Evolutionary conservation across 1,139 yeast species (phyloP), one percentile per base, ranked within the genome.

Genomic region (Pichia sp.): DNA sequence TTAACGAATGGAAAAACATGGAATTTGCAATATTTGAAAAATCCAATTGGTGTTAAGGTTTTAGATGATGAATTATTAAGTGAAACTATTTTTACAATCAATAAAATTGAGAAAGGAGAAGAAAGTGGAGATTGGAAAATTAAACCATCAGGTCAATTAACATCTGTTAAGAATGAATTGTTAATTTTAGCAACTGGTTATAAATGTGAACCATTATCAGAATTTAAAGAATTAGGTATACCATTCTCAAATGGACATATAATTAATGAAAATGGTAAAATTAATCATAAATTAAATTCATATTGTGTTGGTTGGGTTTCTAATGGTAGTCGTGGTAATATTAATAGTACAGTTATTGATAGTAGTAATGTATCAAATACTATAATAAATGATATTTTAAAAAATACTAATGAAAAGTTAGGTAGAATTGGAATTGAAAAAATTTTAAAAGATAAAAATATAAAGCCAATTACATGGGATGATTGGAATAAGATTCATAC

Each of bases 271-370:
- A 68, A 70, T 8, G 96, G 96, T 1, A 72, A 82, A 42, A 75
- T 84, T 0, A 42, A 60, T 53, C 44, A 43, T 1, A 45, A 65
- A 25, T 68, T 71, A 1, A 86, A 90, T 0, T 67, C 87, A 53
- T 92, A 89, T 57, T 80, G 87, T 1, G 71, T 92, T 4, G 99
- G 99, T 0, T 92, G 99, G 99, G 83, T 90, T 44, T 80, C 84
- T 49, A 82, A 76, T 46, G 96, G 96, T 0, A 87, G 96, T 8
- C 74, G 77, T 32, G 99, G 99, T 1, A 95, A 89, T 6, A 92
- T 92, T 52, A 95, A 96, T 12, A 75, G 85, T 16, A 87, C 98
- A 0, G 87, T 92, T 86, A 74, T 83, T 72, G 94, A 87, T 50
- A 59, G 63, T 44, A 46, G 54, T 3, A 39, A 53, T 6, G 46